Conservation (phyloP, 305 asterid genomes). For the Caryopteris hybrid region DNA sequence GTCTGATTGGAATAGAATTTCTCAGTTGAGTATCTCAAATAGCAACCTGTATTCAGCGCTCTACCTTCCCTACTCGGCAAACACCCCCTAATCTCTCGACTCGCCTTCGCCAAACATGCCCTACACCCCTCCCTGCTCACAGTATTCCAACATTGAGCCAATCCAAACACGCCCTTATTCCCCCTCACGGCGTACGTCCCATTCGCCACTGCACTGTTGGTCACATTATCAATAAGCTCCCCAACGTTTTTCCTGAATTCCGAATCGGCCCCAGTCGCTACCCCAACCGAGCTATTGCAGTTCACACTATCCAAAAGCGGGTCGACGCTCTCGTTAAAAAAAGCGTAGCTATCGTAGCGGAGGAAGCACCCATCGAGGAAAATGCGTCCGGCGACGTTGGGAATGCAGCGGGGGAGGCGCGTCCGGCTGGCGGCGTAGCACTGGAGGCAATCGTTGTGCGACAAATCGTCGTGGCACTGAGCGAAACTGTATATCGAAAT, state of each 20-base stretch:
- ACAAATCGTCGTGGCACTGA: constrained; percentile 58
- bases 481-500: constrained; percentile 46
- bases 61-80: constrained; percentile 77
- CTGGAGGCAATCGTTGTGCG: constrained; percentile 66
- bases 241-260: constrained; percentile 34
- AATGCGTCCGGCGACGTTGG: constrained; percentile 50
- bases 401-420: constrained; percentile 69
- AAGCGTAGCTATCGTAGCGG: constrained; percentile 54
- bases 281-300: constrained; percentile 43
- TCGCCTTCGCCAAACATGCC: constrained; percentile 72
- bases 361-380: constrained; percentile 86
- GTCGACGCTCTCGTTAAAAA: constrained; percentile 51
- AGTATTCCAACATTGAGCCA: constrained; percentile 90
- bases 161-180: constrained; percentile 60
- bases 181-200: constrained; percentile 46
- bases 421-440: constrained; percentile 82
- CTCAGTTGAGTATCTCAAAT: constrained; percentile 67
- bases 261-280: constrained; percentile 7
- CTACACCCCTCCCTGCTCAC: constrained; percentile 55
- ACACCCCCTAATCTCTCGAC: constrained; percentile 42
- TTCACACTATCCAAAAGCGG: constrained; percentile 33
- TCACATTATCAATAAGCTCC: constrained; percentile 42
- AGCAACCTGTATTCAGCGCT: constrained; percentile 78
- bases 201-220: constrained; percentile 35
- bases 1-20: constrained; percentile 47